Evolutionary conservation across 257 asterid species (phyloP).

Genomic region (Solanum piurae): DNA sequence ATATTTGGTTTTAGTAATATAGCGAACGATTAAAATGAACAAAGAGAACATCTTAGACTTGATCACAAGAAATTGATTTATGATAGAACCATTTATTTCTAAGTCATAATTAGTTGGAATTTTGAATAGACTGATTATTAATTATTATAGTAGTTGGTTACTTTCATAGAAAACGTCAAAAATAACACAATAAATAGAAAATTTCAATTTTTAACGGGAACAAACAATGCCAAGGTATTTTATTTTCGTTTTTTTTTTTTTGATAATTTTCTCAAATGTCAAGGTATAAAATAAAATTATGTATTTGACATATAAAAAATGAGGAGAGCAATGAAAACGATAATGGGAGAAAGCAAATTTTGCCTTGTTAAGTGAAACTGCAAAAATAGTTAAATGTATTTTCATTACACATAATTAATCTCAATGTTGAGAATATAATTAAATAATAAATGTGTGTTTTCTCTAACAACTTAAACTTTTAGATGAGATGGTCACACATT

Average conservation of each 20-base stretch:
- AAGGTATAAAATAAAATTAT: background rate
- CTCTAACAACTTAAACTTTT: too few relatives aligned
- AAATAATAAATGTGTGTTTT: too few relatives aligned
- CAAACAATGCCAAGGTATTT: background rate
- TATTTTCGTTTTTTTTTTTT: too few relatives aligned
- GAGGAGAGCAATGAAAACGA: background rate
- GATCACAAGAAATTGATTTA: background rate
- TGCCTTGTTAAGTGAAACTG: background rate
- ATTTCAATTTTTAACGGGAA: background rate
- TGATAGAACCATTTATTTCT: background rate
- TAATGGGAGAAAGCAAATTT: background rate
- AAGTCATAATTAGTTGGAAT: background rate
- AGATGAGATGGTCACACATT: background rate
- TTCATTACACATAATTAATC: background rate
- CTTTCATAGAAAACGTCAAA: background rate
- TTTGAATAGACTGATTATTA: background rate
- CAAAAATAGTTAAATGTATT: background rate
- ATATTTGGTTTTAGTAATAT: too few relatives aligned
- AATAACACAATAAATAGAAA: background rate
- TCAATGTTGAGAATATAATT: too few relatives aligned
- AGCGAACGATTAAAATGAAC: background rate
- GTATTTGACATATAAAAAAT: background rate
- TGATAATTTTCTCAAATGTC: background rate
- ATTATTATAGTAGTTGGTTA: background rate
- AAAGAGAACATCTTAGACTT: background rate